A percentile compares a stretch with the other conserved stretches of the same genome.
These are phyloP conservation scores for Chaetomium tenue DNA, from an alignment of 495 filamentous ascomycete genomes.

Conservation along the genomic window DNA sequence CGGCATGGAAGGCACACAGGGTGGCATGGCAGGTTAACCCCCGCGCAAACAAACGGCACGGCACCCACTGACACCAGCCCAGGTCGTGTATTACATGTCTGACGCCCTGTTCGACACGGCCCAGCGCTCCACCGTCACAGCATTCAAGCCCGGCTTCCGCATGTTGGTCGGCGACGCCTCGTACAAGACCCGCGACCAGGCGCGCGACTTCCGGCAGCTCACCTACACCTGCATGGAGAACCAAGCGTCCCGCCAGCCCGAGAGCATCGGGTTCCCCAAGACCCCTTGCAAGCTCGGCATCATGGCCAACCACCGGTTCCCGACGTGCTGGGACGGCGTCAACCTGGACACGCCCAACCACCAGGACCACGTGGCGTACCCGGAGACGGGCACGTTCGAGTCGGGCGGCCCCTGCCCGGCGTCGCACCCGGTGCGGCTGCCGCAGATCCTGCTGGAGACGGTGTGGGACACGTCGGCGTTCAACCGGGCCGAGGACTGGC, in stretches of 20 bases:
- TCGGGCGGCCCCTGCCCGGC: conserved; percentile 35
- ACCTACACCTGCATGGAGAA: conserved; percentile 44
- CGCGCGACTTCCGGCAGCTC: conserved; percentile 41
- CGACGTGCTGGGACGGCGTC: conserved; percentile 38
- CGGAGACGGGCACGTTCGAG: conserved; percentile 38
- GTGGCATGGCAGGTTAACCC: conserved; percentile 39
- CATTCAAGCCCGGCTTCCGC: conserved; percentile 59
- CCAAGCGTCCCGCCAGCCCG: conserved; percentile 34
- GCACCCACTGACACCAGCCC: neutral
- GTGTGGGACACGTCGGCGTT: conserved; percentile 41
- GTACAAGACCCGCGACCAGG: conserved; percentile 36
- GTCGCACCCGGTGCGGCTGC: conserved; percentile 38
- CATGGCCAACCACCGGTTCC: conserved; percentile 43
- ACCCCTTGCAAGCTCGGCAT: conserved; percentile 41
- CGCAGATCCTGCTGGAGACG: conserved; percentile 46
- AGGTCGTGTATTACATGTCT: conserved; percentile 53
- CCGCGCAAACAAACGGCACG: neutral
- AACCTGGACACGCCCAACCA: conserved; percentile 42
- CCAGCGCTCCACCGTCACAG: conserved; percentile 40
- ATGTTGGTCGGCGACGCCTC: conserved; percentile 68
- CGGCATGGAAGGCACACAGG: conserved; percentile 26
- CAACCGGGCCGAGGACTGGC: conserved; percentile 42
- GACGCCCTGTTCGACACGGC: conserved; percentile 32
- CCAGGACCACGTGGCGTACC: conserved; percentile 43
- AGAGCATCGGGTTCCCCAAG: conserved; percentile 38